Conservation (phyloP, 2,329 filamentous ascomycete genomes). For the Aphanoascus verrucosus region DNA sequence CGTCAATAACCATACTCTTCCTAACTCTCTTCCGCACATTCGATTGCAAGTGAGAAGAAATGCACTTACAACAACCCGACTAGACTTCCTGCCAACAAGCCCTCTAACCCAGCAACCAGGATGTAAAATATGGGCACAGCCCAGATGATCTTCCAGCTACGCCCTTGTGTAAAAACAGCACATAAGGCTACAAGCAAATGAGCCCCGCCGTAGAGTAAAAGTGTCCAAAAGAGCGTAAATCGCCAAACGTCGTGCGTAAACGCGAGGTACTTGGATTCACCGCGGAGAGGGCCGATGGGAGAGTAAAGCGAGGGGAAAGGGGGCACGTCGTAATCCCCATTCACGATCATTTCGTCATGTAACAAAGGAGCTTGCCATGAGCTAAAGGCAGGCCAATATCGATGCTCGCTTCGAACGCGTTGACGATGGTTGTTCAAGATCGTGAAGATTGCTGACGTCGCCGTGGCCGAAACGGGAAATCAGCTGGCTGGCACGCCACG, state of each 20-base stretch:
- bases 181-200: slow-evolving; percentile 62
- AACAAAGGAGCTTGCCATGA: neutral
- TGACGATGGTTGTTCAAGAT: neutral
- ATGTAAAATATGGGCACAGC: slow-evolving; percentile 60
- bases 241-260: slow-evolving; percentile 69
- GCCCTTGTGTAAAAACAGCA: slow-evolving; percentile 59
- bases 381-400: neutral
- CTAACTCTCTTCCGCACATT: neutral
- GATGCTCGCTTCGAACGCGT: neutral
- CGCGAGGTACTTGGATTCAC: slow-evolving; percentile 57
- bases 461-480: too few species aligned
- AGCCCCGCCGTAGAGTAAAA: slow-evolving; percentile 65
- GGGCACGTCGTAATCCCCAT: slow-evolving; percentile 53
- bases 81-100: slow-evolving; percentile 66
- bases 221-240: slow-evolving; percentile 78
- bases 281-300: slow-evolving; percentile 49
- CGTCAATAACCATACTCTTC: neutral
- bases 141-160: slow-evolving; percentile 48
- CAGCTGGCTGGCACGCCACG: neutral
- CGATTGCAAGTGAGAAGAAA: neutral
- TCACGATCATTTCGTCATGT: slow-evolving; percentile 19
- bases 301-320: slow-evolving; percentile 74
- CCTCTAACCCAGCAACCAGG: slow-evolving; percentile 63
- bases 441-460: neutral
- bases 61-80: slow-evolving; percentile 38